Evolutionary conservation across 441 rosid species (phyloP).

Genomic region (Metrosideros polymorpha): DNA sequence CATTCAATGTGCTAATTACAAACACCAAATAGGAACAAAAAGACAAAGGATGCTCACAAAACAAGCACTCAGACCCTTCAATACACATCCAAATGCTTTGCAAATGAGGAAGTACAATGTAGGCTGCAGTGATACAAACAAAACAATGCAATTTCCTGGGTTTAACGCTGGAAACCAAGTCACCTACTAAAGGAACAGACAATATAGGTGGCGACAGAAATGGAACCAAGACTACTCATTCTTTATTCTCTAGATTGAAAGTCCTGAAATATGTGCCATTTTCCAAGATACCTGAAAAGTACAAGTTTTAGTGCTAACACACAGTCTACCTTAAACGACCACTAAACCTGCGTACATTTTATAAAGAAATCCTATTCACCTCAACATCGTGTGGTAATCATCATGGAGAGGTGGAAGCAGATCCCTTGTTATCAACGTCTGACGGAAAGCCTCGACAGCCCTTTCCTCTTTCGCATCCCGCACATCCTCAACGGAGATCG

Average conservation of each 20-base stretch:
- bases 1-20: background rate
- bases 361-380: conserved; percentile 22
- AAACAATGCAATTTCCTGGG: background rate
- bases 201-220: background rate
- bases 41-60: background rate
- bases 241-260: background rate
- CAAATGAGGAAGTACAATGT: background rate
- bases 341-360: background rate
- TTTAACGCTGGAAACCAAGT: background rate
- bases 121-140: background rate
- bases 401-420: conserved; percentile 66
- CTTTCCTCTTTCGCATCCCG: conserved; percentile 71
- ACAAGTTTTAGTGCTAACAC: background rate
- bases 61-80: background rate
- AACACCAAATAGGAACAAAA: background rate
- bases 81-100: background rate
- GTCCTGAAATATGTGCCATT: background rate
- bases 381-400: conserved; percentile 84
- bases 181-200: background rate
- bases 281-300: background rate
- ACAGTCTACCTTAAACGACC: background rate
- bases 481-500: conserved; percentile 65
- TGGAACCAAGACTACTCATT: background rate
- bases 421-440: conserved; percentile 45
- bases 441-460: conserved; percentile 60